Evolutionary conservation across 352 stramenopile genomes (phyloP).

Genomic region (Peronosclerospora sorghi): DNA sequence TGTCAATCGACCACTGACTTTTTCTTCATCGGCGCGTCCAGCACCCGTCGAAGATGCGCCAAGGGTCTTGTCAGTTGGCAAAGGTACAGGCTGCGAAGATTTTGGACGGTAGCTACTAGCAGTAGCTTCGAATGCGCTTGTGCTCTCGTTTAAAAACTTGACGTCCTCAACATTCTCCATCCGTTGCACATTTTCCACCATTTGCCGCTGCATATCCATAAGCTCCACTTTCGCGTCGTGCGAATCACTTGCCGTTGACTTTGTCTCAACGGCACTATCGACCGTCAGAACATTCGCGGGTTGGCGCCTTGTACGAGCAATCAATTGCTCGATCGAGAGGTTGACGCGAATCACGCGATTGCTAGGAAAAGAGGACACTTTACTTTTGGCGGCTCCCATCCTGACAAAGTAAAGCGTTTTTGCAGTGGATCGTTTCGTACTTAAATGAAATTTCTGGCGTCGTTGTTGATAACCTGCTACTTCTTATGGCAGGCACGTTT

Average conservation of each 20-base stretch:
- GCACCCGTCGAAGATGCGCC: conserved; percentile 30
- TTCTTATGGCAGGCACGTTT: not conserved
- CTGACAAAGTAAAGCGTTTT: no score
- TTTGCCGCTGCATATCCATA: conserved; percentile 43
- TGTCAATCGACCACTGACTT: conserved; percentile 37
- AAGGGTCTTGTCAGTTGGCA: conserved; percentile 44
- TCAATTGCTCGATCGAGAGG: conserved; percentile 26
- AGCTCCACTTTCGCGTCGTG: conserved; percentile 16
- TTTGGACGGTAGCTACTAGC: conserved; percentile 49
- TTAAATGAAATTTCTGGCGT: not conserved
- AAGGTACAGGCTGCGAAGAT: conserved; percentile 26
- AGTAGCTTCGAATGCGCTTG: conserved; percentile 38
- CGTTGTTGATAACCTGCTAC: not conserved
- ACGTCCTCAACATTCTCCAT: conserved; percentile 53
- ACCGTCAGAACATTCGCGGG: not conserved
- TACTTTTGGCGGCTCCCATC: conserved; percentile 26
- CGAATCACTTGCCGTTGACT: conserved; percentile 11
- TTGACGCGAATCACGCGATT: conserved; percentile 26
- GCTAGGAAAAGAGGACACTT: conserved; percentile 8
- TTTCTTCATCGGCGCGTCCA: conserved; percentile 21
- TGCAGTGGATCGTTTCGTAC: no score
- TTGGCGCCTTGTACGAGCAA: conserved; percentile 13
- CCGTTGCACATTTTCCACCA: conserved; percentile 37
- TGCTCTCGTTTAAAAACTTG: conserved; percentile 39
- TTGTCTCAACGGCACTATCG: conserved; percentile 14